Percentiles rank a stretch among this genome's conserved stretches.
phyloP scores from a whole-genome alignment of 2,329 filamentous ascomycete genomes.

The Pezicula neosporulosa region DNA sequence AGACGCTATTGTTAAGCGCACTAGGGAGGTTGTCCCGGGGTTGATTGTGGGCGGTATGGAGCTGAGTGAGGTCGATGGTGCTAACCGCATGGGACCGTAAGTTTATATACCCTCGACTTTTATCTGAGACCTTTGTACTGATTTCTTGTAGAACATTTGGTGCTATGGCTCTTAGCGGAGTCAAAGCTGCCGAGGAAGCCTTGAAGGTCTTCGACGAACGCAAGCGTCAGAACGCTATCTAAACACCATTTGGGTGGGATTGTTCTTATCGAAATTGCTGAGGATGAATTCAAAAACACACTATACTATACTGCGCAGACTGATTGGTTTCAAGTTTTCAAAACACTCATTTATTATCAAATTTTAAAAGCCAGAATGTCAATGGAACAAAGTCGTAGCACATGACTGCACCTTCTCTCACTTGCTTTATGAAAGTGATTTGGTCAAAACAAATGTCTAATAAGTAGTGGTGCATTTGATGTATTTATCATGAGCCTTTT shows the following conservation, averaged over 20 bases:
- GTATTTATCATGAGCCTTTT: too few relatives aligned
- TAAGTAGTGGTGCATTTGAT: too few relatives aligned
- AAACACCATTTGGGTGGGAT: neutral
- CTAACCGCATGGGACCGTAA: conserved; percentile 75
- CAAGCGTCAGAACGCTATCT: conserved; percentile 71
- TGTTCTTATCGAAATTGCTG: too few relatives aligned
- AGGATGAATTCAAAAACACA: too few relatives aligned
- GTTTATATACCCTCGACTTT: neutral
- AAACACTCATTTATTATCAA: too few relatives aligned
- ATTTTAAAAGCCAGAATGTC: too few relatives aligned
- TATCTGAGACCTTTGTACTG: neutral
- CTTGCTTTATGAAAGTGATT: too few relatives aligned
- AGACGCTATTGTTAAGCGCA: conserved; percentile 90
- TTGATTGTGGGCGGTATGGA: conserved; percentile 96
- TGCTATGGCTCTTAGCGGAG: conserved; percentile 82
- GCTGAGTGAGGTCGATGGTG: conserved; percentile 83
- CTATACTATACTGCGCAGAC: too few relatives aligned
- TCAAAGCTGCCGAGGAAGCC: conserved; percentile 89
- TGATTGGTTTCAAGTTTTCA: too few relatives aligned
- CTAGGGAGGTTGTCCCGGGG: conserved; percentile 81
- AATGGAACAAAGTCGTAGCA: too few relatives aligned
- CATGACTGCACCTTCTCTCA: too few relatives aligned
- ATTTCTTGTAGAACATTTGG: conserved; percentile 68
- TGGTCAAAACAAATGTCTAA: too few relatives aligned
- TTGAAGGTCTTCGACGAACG: conserved; percentile 73